Percentiles rank a stretch among this genome's conserved stretches.
phyloP scores from a whole-genome alignment of 202 grass and related monocot genomes.

The Digitaria exilis region DNA sequence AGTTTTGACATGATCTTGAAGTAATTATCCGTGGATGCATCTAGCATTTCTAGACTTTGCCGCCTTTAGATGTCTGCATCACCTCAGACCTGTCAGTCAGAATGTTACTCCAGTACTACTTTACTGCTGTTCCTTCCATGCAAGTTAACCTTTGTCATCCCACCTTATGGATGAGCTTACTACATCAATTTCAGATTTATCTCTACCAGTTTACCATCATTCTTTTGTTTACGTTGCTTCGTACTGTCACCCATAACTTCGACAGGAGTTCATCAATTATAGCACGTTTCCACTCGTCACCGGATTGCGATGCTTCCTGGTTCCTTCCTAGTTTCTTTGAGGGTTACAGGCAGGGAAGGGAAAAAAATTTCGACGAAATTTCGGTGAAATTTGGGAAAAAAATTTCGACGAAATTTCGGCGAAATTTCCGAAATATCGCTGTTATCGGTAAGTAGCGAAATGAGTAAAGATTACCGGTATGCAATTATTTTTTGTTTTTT shows the following conservation, averaged over 20 bases:
- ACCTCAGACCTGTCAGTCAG: not conserved
- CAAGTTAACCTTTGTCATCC: constrained; percentile 32
- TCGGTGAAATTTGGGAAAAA: too few species aligned
- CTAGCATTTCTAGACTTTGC: not conserved
- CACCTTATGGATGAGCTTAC: too few species aligned
- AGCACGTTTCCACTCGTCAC: constrained; percentile 23
- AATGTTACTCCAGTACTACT: not conserved
- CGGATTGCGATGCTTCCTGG: constrained; percentile 10
- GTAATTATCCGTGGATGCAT: not conserved
- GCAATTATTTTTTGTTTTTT: too few species aligned
- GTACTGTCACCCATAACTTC: not conserved
- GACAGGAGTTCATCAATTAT: not conserved
- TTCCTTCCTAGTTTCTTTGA: constrained; percentile 4
- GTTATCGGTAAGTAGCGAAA: too few species aligned
- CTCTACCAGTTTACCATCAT: not conserved
- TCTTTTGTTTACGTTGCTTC: not conserved
- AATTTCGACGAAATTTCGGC: too few species aligned
- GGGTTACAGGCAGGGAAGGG: too few species aligned
- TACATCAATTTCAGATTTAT: not conserved
- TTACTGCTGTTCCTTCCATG: not conserved
- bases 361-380: too few species aligned
- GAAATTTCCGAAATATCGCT: too few species aligned
- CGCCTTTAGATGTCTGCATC: not conserved
- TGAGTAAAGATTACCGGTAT: too few species aligned
- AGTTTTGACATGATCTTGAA: not conserved